Evolutionary conservation across 2,329 filamentous ascomycete genomes (phyloP).

Genomic region (Neoascochyta sp.): DNA sequence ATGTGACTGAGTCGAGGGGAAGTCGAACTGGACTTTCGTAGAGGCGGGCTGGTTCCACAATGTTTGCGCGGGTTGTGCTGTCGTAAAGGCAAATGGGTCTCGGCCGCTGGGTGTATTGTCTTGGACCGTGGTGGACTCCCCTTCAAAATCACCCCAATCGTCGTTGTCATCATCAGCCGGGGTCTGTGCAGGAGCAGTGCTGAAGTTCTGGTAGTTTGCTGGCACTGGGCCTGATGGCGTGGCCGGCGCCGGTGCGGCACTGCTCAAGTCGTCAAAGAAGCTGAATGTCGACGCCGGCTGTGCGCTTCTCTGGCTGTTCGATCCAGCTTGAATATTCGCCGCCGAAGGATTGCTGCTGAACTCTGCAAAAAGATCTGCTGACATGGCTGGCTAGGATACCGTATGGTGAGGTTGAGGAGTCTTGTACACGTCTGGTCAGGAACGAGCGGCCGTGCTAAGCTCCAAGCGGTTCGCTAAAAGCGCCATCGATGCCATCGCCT

Average conservation of each 20-base stretch:
- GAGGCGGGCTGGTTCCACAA: too few species aligned
- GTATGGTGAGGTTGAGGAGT: conserved; percentile 7
- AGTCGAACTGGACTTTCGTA: too few species aligned
- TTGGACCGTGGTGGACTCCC: conserved; percentile 20
- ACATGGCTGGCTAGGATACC: conserved; percentile 20
- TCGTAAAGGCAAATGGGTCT: too few species aligned
- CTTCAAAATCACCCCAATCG: conserved; percentile 44
- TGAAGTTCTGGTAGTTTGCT: conserved; percentile 7
- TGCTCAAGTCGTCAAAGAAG: conserved; percentile 34
- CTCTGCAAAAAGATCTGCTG: conserved; percentile 37
- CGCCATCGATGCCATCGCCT: too few species aligned
- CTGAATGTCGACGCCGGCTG: conserved; percentile 24
- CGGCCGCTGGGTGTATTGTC: conserved; percentile 2
- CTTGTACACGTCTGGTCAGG: conserved; percentile 9
- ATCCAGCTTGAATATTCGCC: too few species aligned
- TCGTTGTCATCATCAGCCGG: conserved; percentile 26
- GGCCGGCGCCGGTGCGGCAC: conserved; percentile 11
- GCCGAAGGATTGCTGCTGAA: conserved; percentile 16
- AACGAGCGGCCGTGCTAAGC: conserved; percentile 18
- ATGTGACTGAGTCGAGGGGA: conserved; percentile 1
- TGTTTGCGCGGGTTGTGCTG: too few species aligned
- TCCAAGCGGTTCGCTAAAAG: conserved; percentile 8
- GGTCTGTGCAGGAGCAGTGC: conserved; percentile 1
- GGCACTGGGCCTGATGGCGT: conserved; percentile 11
- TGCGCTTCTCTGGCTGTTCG: conserved; percentile 1